Evolutionary conservation across 2,329 filamentous ascomycete genomes (phyloP).

Genomic region (Uncinocarpus reesii): DNA sequence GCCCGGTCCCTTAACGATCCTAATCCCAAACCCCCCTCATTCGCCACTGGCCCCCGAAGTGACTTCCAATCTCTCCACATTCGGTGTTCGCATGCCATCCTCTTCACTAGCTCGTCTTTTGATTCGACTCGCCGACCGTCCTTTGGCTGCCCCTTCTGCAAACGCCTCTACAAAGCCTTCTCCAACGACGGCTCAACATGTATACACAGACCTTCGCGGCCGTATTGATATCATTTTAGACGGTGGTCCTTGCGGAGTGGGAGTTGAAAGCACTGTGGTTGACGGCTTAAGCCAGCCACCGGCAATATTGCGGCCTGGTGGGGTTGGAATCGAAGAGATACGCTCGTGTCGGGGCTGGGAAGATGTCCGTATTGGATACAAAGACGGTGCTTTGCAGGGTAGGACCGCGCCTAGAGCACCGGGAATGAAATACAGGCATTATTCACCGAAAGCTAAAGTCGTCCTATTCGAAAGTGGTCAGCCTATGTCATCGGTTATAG

Average conservation of each 20-base stretch:
- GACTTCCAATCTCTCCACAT: conserved; percentile 71
- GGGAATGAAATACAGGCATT: conserved; percentile 99
- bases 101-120: conserved; percentile 76
- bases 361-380: conserved; percentile 63
- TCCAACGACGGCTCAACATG: conserved; percentile 81
- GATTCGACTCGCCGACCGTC: conserved; percentile 66
- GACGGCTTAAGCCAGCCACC: conserved; percentile 78
- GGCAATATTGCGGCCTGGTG: conserved; percentile 73
- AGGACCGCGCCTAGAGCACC: conserved; percentile 65
- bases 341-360: conserved; percentile 70
- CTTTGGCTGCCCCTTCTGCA: conserved; percentile 82
- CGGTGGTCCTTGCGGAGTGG: conserved; percentile 74
- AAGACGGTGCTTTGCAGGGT: conserved; percentile 59
- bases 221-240: conserved; percentile 81
- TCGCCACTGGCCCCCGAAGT: conserved; percentile 79
- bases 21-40: conserved; percentile 63
- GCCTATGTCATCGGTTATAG: conserved; percentile 21
- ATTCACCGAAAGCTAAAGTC: conserved; percentile 80
- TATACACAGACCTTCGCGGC: conserved; percentile 71
- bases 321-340: conserved; percentile 72
- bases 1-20: conserved; percentile 87
- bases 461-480: conserved; percentile 61
- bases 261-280: conserved; percentile 93
- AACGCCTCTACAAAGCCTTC: conserved; percentile 91
- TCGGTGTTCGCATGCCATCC: conserved; percentile 82